Conservation (phyloP, 768 basidiomycete genomes). For the Mycena leptocephala region DNA sequence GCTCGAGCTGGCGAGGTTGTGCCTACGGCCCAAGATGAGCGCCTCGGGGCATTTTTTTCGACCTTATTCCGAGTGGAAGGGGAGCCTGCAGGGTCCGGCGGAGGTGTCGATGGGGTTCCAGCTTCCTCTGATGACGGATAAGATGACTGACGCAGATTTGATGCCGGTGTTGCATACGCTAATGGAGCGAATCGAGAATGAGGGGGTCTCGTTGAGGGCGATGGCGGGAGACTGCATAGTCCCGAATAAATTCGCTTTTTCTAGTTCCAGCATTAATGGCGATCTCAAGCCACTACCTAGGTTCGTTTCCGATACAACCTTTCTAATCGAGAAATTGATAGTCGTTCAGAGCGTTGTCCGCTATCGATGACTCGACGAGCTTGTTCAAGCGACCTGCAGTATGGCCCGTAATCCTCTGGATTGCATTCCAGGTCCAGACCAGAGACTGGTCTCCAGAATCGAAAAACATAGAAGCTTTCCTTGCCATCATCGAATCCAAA, state of each 20-base stretch:
- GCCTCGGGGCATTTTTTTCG: conserved; percentile 75
- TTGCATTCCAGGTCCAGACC: conserved; percentile 22
- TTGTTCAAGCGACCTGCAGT: no score
- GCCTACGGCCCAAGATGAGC: conserved; percentile 86
- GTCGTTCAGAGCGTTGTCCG: conserved; percentile 14
- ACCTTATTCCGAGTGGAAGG: conserved; percentile 61
- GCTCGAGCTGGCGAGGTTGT: conserved; percentile 79
- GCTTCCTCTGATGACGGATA: conserved; percentile 80
- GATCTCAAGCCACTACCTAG: conserved; percentile 10
- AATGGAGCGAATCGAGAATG: conserved; percentile 84
- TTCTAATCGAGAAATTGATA: conserved; percentile 13
- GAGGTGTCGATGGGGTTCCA: conserved; percentile 56
- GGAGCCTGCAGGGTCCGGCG: conserved; percentile 51
- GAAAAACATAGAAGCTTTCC: no score
- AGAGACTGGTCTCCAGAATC: not conserved
- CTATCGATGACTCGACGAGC: not conserved
- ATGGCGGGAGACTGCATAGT: conserved; percentile 37
- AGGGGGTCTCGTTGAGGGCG: conserved; percentile 58
- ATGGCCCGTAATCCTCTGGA: conserved; percentile 21
- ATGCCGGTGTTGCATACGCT: conserved; percentile 85
- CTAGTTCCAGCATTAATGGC: not conserved
- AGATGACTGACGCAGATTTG: conserved; percentile 81
- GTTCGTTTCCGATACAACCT: conserved; percentile 5
- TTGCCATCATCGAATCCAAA: no score
- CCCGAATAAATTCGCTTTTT: conserved; percentile 6